Percentiles rank a stretch among this genome's conserved stretches.
Conservation (phyloP, 495 filamentous ascomycete genomes). For the Podospora appendiculata region DNA sequence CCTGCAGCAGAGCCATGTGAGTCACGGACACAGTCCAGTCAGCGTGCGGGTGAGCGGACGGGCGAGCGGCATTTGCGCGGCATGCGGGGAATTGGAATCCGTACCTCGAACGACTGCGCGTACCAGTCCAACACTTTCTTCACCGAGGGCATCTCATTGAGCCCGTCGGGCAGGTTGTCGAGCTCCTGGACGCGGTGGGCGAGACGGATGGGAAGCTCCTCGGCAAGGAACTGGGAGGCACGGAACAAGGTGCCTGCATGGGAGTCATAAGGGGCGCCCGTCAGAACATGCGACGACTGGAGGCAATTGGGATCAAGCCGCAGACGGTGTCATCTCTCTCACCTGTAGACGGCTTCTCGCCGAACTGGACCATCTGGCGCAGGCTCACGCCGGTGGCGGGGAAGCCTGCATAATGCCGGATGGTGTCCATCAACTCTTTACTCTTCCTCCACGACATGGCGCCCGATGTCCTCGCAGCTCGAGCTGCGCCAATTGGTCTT, state of each 20-base stretch:
- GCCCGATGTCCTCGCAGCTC: constrained; percentile 15
- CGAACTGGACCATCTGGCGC: constrained; percentile 98
- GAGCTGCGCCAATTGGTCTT: constrained; percentile 22
- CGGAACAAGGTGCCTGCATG: constrained; percentile 82
- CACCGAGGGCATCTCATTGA: constrained; percentile 97
- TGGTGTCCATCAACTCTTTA: constrained; percentile 91
- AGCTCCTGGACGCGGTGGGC: constrained; percentile 95
- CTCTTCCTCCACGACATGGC: constrained; percentile 84
- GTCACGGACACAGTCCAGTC: constrained; percentile 6
- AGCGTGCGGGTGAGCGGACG: background rate
- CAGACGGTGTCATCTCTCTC: constrained; percentile 16
- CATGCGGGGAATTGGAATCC: constrained; percentile 1
- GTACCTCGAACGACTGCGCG: constrained; percentile 97
- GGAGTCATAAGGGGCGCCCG: background rate
- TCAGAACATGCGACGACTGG: constrained; percentile 11
- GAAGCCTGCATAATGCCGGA: constrained; percentile 96
- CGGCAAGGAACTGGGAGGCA: constrained; percentile 94
- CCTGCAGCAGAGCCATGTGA: constrained; percentile 42
- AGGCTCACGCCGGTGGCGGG: constrained; percentile 94
- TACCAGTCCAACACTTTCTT: constrained; percentile 96
- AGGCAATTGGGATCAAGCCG: background rate
- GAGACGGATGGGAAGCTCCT: constrained; percentile 94
- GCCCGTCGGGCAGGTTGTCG: constrained; percentile 84
- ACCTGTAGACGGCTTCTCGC: constrained; percentile 84
- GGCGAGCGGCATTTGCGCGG: background rate